Percentiles rank a stretch among this genome's conserved stretches.
Conservation (phyloP, 768 basidiomycete species). For the Rhodosporidiobolus odoratus region DNA sequence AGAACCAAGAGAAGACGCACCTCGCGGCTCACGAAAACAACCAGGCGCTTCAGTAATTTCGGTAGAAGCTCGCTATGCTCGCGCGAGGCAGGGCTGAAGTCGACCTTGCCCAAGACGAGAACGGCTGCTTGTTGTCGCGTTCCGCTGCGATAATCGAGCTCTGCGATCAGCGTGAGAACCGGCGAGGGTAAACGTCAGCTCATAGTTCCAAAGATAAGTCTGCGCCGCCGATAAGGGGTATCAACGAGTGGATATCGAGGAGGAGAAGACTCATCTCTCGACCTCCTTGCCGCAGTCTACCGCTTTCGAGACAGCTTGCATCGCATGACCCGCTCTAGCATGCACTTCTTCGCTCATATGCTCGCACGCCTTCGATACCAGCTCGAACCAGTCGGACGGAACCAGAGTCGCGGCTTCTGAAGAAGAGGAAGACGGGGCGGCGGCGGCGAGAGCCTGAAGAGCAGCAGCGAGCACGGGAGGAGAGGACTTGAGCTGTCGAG, state of each 20-base stretch:
- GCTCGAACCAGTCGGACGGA: slow-evolving; percentile 56
- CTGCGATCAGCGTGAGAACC: slow-evolving; percentile 50
- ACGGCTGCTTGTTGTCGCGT: slow-evolving; percentile 68
- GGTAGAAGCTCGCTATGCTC: background rate
- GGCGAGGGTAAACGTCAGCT: slow-evolving; percentile 34
- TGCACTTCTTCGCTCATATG: slow-evolving; percentile 55
- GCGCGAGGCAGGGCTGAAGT: slow-evolving; percentile 49
- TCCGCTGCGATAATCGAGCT: slow-evolving; percentile 15
- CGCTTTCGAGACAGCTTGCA: background rate
- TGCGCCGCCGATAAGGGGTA: slow-evolving; percentile 61
- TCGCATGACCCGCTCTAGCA: slow-evolving; percentile 10
- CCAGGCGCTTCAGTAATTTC: background rate
- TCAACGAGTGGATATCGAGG: no score
- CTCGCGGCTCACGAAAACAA: background rate
- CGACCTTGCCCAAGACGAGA: slow-evolving; percentile 61
- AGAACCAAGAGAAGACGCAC: background rate
- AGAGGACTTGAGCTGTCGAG: slow-evolving; percentile 62
- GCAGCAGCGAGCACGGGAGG: slow-evolving; percentile 20
- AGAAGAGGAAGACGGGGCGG: slow-evolving; percentile 56
- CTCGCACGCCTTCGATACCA: slow-evolving; percentile 56
- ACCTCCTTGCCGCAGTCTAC: slow-evolving; percentile 48
- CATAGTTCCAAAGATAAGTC: background rate
- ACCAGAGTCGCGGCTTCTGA: background rate
- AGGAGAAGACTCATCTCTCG: slow-evolving; percentile 62
- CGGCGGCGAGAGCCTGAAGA: slow-evolving; percentile 5